These are phyloP conservation scores for Erodium moschatum DNA, from an alignment of 441 rosid genomes.

Conservation along the genomic window DNA sequence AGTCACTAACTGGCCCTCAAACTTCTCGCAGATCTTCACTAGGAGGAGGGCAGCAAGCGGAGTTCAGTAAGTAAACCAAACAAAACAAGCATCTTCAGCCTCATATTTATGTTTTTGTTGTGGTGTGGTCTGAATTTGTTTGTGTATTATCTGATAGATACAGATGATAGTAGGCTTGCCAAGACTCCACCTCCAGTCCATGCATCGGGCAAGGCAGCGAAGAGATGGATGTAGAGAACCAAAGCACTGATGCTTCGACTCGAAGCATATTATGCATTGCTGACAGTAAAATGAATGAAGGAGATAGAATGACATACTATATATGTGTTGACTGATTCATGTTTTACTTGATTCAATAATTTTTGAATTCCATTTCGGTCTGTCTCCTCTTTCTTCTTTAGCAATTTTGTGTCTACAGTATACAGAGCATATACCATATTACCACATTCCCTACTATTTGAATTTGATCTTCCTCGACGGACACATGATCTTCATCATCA, in stretches of 20 bases:
- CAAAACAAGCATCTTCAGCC: background rate
- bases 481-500: too few relatives aligned
- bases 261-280: conserved; percentile 30
- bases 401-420: too few relatives aligned
- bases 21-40: conserved; percentile 64
- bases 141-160: conserved; percentile 21
- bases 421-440: too few relatives aligned
- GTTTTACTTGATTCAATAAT: background rate
- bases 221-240: conserved; percentile 35
- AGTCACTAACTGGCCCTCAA: conserved; percentile 58
- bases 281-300: background rate
- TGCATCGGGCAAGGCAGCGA: conserved; percentile 28
- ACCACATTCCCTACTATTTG: too few relatives aligned
- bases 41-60: conserved; percentile 47
- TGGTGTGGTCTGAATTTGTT: conserved; percentile 9
- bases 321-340: background rate
- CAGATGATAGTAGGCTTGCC: conserved; percentile 46
- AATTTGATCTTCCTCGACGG: too few relatives aligned
- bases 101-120: background rate
- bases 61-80: conserved; percentile 34
- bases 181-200: conserved; percentile 76
- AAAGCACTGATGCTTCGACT: conserved; percentile 31
- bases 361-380: too few relatives aligned
- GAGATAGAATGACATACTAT: background rate
- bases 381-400: too few relatives aligned